phyloP scores from a whole-genome alignment of 805 yeast genomes.

The Starmerella bombi region DNA sequence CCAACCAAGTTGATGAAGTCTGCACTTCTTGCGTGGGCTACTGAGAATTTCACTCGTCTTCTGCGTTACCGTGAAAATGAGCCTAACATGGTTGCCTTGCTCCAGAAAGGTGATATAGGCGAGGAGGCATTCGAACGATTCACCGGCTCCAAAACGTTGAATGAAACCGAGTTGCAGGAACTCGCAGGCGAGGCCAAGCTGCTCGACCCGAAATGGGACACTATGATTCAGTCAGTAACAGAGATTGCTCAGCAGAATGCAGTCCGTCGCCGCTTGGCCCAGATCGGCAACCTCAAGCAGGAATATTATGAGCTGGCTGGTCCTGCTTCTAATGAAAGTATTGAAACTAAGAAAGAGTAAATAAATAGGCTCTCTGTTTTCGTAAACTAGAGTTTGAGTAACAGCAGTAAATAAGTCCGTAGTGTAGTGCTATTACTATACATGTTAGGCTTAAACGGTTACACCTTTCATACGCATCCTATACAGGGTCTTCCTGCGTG shows the following conservation, averaged over 20 bases:
- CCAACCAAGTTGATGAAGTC: constrained; percentile 69
- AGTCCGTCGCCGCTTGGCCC: constrained; percentile 54
- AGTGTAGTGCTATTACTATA: too few relatives aligned
- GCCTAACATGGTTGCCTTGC: constrained; percentile 52
- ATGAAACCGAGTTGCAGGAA: constrained; percentile 69
- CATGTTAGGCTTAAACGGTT: too few relatives aligned
- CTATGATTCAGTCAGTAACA: constrained; percentile 57
- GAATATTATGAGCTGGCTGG: constrained; percentile 17
- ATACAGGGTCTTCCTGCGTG: too few relatives aligned
- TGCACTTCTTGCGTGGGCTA: constrained; percentile 56
- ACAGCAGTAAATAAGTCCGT: too few relatives aligned
- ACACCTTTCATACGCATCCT: too few relatives aligned
- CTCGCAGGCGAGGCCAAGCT: constrained; percentile 61
- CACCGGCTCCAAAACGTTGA: constrained; percentile 60
- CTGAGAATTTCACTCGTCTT: constrained; percentile 75
- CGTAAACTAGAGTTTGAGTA: too few relatives aligned
- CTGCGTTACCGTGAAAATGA: constrained; percentile 70
- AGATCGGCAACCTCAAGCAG: constrained; percentile 19
- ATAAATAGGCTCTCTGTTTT: too few relatives aligned
- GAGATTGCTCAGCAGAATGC: constrained; percentile 92
- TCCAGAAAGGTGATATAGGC: constrained; percentile 81
- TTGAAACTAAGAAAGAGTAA: too few relatives aligned
- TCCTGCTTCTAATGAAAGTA: too few relatives aligned
- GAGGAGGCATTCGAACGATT: constrained; percentile 76
- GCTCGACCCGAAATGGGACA: constrained; percentile 69